Base-by-base conservation (phyloP, 345 rosid genomes). In the Euphorbia lathyris region DNA sequence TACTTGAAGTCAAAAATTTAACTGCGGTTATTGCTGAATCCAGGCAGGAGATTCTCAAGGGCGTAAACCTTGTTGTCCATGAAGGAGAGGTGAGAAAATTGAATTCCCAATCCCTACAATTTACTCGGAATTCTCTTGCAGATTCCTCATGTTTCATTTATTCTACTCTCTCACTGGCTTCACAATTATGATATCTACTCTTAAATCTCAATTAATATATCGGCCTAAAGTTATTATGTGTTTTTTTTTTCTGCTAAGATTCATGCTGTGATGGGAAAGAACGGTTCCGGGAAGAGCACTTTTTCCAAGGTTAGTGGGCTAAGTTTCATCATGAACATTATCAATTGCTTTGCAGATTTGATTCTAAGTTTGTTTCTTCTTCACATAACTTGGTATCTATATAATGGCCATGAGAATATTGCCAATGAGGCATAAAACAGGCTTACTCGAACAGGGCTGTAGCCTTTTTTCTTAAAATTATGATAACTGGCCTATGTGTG, bases 221-320 rank as follows among this genome's bases (percentile, higher is more conserved):
- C 13, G 3, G 30, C 4, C 27, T 3, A 9, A 16, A 3, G 16
- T 40, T 5, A 43, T 11, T 58, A 40, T 9, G 0, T 22, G n/a
- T 32, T 20, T 58, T 45, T 14, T 5, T 72, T 17, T 36, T 38
- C 65, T 58, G 19, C 11, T 30, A 74, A 95, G 99, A 63, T 96
- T 68, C 99, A 92, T 76, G 98, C 97, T 27, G 82, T 92, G 52
- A 90, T 92, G 99, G 99, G 99, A 56, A 92, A 89, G 83, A 96
- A 96, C 60, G 99, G 98, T 71, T 96, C 99, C 7, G 98, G 98
- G 68, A 96, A 92, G 87, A 96, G 97, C 83, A 96, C 98, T 2
- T 86, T 92, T 63, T 85, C 97, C 13, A 96, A 90, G 97, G 99
- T 92, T 61, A 58, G 84, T 71, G 9, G 34, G 20, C 13, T n/a